These are phyloP conservation scores for Annulohypoxylon truncatum DNA, from an alignment of 2,329 filamentous ascomycete species.

Conservation along the genomic window DNA sequence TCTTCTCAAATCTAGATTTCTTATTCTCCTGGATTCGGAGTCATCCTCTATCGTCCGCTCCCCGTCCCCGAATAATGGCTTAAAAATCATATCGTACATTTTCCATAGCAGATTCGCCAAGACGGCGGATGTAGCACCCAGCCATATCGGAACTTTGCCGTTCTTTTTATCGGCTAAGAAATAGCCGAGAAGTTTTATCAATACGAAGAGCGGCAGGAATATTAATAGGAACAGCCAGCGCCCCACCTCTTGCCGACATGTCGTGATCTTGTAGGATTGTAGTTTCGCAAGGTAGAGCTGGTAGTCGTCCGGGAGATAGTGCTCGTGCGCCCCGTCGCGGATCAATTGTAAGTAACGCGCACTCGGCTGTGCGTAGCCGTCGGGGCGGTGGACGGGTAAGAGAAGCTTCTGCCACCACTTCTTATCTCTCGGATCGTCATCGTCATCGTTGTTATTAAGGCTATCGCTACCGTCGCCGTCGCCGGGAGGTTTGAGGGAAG, in stretches of 20 bases:
- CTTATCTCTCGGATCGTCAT: constrained; percentile 33
- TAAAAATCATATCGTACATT: constrained; percentile 73
- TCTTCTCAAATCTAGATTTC: not conserved
- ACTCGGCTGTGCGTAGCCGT: constrained; percentile 84
- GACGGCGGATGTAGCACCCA: constrained; percentile 62
- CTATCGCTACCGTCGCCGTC: constrained; percentile 29
- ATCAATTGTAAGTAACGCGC: constrained; percentile 86
- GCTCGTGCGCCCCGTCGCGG: constrained; percentile 80
- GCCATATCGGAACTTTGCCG: constrained; percentile 74
- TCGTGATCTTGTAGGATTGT: constrained; percentile 77
- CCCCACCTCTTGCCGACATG: constrained; percentile 73
- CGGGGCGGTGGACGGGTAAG: constrained; percentile 64
- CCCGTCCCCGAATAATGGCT: constrained; percentile 83
- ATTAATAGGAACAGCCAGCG: constrained; percentile 68
- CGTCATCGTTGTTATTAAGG: constrained; percentile 34
- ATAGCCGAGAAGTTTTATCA: constrained; percentile 57
- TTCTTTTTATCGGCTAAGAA: constrained; percentile 69
- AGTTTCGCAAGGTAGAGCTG: constrained; percentile 76
- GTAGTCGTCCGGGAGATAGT: constrained; percentile 83
- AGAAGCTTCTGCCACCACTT: constrained; percentile 62
- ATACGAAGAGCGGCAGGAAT: constrained; percentile 67
- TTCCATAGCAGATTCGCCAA: constrained; percentile 65
- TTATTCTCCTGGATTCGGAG: not conserved
- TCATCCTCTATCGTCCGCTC: constrained; percentile 67
- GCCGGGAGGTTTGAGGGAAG: constrained; percentile 46